phyloP scores from a whole-genome alignment of 225 moss, liverwort and hornwort genomes.

The Bryoerythrophyllum caledonicum region DNA sequence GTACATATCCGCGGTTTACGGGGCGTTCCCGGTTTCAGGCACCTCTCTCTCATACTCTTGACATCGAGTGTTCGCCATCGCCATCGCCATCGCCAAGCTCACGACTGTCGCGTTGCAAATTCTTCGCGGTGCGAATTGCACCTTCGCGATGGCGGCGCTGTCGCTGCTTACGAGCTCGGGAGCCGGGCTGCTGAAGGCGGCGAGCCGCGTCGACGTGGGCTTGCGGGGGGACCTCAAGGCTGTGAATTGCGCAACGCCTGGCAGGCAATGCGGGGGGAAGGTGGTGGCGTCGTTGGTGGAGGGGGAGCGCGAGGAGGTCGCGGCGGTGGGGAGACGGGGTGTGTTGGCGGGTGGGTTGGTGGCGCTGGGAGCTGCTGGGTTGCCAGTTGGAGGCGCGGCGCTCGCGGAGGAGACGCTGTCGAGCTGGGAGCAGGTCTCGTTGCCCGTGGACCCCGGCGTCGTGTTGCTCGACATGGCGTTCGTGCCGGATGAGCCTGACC shows the following conservation, averaged over 20 bases:
- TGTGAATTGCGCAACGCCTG: background rate
- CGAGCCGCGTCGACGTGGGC: background rate
- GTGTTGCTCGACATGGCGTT: constrained; percentile 93
- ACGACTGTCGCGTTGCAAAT: background rate
- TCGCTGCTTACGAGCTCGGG: constrained; percentile 28
- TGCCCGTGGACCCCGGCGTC: constrained; percentile 73
- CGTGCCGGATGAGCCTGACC: constrained; percentile 86
- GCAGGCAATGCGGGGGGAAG: background rate
- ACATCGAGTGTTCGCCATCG: background rate
- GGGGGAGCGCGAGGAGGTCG: constrained; percentile 7
- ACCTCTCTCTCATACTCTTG: no score
- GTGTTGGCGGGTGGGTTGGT: constrained; percentile 37
- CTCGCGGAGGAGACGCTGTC: constrained; percentile 63
- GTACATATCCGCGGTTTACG: no score
- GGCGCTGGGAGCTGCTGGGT: constrained; percentile 30
- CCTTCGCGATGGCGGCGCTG: constrained; percentile 32
- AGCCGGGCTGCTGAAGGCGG: no score
- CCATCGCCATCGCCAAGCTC: background rate
- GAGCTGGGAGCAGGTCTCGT: constrained; percentile 73
- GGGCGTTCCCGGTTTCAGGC: no score
- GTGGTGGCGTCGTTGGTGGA: constrained; percentile 24
- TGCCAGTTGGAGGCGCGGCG: constrained; percentile 30
- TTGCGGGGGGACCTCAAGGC: constrained; percentile 18
- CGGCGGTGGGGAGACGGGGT: constrained; percentile 34
- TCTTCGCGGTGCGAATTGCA: no score